Percentiles rank a stretch among this genome's conserved stretches.
phyloP scores from a whole-genome alignment of 2,329 filamentous ascomycete species.

The Penicillium thymicola region DNA sequence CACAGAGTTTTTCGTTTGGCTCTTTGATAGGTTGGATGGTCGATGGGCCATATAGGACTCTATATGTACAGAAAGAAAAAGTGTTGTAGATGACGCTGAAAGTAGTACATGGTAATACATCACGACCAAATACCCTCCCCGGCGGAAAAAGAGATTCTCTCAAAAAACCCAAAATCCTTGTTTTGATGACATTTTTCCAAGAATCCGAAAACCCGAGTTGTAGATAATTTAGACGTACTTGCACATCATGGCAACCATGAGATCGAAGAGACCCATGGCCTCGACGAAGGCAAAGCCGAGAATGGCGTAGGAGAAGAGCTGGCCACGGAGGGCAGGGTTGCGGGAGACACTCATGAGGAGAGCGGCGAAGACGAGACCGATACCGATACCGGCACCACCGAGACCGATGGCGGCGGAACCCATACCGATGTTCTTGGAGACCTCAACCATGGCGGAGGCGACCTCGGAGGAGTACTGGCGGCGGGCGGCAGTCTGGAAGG shows the following conservation, averaged over 20 bases:
- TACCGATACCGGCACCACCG: constrained; percentile 90
- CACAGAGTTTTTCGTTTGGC: constrained; percentile 31
- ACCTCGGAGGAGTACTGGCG: constrained; percentile 86
- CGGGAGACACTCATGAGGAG: constrained; percentile 86
- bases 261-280: constrained; percentile 73
- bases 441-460: constrained; percentile 79
- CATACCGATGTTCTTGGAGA: constrained; percentile 89
- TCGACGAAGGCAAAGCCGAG: constrained; percentile 93
- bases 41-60: constrained; percentile 28
- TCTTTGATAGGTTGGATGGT: constrained; percentile 27
- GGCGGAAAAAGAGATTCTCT: constrained; percentile 18
- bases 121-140: constrained; percentile 31
- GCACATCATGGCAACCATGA: constrained; percentile 92
- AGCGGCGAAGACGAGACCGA: constrained; percentile 88
- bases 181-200: constrained; percentile 12
- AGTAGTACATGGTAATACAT: constrained; percentile 33
- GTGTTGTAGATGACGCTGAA: constrained; percentile 32
- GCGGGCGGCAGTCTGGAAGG: constrained; percentile 57
- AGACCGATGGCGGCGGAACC: constrained; percentile 87
- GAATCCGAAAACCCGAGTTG: constrained; percentile 11
- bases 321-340: constrained; percentile 90
- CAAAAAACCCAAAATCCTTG: constrained; percentile 8
- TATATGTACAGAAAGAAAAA: constrained; percentile 32
- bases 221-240: constrained; percentile 62
- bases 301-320: constrained; percentile 96